Evolutionary conservation across 192 early-diverging fungal genomes (phyloP), one percentile per base, ranked within the genome.

Genomic region (Cetraspora pellucida): DNA sequence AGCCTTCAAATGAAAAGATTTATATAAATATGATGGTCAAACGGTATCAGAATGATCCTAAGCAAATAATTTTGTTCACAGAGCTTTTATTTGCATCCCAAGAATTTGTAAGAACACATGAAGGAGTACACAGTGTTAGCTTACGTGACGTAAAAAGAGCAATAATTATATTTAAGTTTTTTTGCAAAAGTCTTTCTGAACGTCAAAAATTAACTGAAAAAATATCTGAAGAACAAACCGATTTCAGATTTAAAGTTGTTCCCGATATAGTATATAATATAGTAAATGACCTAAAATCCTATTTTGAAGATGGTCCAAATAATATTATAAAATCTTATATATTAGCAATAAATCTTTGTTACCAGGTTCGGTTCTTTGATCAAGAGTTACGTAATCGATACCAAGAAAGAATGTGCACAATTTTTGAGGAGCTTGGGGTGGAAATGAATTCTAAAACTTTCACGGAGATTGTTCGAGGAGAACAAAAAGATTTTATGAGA

Each of bases 1-100:
- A 75, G 23, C 30, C 30, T 10, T n/a, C 37, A 46, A 60, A 75
- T 49, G 74, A 75, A 54, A 54, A 19, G 16, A 13, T 4, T 19
- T 54, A 54, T 54, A 54, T 54, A 14, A 14, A 54, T 19, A 54
- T 54, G 16, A 54, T 54, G 50, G 19, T n/a, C 0, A 37, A 37
- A 7, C 3, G 7, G 7, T 37, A 2, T 1, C 37, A 37, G 1
- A 37, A 37, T 6, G 50, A 54, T 19, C 16, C 16, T 5, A 9
- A 54, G 2, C 0, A 54, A 16, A 4, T 14, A 54, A 14, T 6
- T 37, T 37, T 54, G 2, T 50, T 77, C 16, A 37, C 37, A 9
- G 75, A 77, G 13, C 49, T 77, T n/a, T 43, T 77, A 11, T 77
- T 77, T 68, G 59, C 25, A 17, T 77, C 75, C 6, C 75, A 77